Conservation (phyloP, 139 green algal genomes). For the Chlamydomonas sp. region DNA sequence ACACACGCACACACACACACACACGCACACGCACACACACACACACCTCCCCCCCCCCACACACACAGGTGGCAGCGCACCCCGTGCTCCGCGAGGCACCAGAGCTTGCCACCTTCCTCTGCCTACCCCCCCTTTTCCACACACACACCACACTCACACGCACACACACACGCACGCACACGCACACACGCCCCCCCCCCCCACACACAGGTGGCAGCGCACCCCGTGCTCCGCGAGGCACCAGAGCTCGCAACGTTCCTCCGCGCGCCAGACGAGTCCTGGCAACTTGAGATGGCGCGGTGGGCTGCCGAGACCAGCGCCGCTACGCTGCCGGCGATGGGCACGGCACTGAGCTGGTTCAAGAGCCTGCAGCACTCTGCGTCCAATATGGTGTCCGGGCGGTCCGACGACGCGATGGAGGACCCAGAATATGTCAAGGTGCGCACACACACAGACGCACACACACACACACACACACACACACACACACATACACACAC, state of each 20-base stretch:
- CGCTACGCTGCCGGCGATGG: conserved; percentile 28
- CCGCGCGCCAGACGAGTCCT: conserved; percentile 69
- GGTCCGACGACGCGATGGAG: conserved; percentile 59
- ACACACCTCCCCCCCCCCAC: too few species aligned
- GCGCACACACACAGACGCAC: neutral
- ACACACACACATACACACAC: conserved; percentile 4
- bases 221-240: conserved; percentile 59
- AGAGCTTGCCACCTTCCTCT: conserved; percentile 24
- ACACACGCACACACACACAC: too few species aligned
- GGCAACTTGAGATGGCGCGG: conserved; percentile 62
- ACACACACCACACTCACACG: too few species aligned
- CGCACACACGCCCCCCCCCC: too few species aligned
- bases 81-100: conserved; percentile 48
- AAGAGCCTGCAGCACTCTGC: conserved; percentile 45
- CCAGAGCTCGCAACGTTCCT: conserved; percentile 28
- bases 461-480: neutral
- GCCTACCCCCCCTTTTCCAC: too few species aligned
- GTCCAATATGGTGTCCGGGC: conserved; percentile 42
- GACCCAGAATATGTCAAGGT: conserved; percentile 78
- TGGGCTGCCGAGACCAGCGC: conserved; percentile 35
- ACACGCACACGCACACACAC: too few species aligned
- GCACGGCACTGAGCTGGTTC: conserved; percentile 44
- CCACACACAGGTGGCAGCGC: conserved; percentile 38
- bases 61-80: conserved; percentile 49
- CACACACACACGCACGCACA: too few species aligned